Conservation (phyloP, 768 basidiomycete genomes). For the Collybiopsis luxurians region DNA sequence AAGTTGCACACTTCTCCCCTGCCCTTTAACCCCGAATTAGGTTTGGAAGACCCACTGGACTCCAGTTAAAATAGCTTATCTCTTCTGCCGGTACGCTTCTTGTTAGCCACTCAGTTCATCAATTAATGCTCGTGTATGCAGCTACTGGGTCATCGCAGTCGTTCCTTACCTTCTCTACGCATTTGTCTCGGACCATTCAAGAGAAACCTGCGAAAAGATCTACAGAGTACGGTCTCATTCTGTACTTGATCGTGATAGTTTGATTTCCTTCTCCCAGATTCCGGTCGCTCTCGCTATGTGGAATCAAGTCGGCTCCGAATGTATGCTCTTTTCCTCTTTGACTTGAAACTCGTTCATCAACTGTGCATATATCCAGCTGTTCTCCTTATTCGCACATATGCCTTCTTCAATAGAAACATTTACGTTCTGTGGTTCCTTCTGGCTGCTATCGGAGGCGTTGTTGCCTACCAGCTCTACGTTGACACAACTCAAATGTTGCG, state of each 20-base stretch:
- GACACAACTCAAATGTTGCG: constrained; percentile 76
- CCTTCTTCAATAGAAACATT: constrained; percentile 78
- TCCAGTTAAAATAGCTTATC: constrained; percentile 78
- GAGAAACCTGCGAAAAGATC: constrained; percentile 63
- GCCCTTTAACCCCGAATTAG: constrained; percentile 32
- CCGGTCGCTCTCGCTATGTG: constrained; percentile 83
- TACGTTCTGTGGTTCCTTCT: constrained; percentile 65
- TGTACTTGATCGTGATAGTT: constrained; percentile 6
- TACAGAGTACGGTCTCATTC: constrained; percentile 49
- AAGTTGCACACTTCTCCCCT: constrained; percentile 6
- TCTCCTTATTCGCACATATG: constrained; percentile 80
- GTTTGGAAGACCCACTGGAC: constrained; percentile 85
- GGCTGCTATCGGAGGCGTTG: constrained; percentile 65
- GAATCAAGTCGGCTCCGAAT: constrained; percentile 85
- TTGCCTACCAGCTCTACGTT: constrained; percentile 81
- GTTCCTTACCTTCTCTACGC: constrained; percentile 78
- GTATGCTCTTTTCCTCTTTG: constrained; percentile 32
- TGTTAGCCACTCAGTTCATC: constrained; percentile 8
- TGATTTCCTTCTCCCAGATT: constrained; percentile 41
- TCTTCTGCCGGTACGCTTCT: constrained; percentile 68
- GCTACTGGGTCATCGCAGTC: constrained; percentile 81
- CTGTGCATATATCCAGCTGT: constrained; percentile 47
- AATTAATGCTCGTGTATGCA: constrained; percentile 24
- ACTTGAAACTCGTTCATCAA: constrained; percentile 10
- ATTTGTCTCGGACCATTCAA: constrained; percentile 68